Percentiles rank a stretch among this genome's conserved stretches.
Conservation (phyloP, 2,329 filamentous ascomycete species). For the Alternaria solani region DNA sequence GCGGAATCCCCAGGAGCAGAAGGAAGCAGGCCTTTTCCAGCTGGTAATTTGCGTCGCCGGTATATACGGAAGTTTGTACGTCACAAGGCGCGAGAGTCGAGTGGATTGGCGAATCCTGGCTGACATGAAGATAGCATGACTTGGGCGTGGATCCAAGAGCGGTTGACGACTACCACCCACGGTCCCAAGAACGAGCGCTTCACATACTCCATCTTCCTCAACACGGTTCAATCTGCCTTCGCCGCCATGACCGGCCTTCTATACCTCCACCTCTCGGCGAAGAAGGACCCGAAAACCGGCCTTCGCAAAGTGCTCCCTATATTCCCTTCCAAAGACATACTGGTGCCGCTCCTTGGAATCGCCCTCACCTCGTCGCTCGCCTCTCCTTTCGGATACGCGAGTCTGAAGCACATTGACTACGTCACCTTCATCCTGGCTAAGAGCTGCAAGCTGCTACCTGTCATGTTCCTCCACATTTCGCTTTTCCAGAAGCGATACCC, state of each 20-base stretch:
- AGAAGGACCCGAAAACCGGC: conserved; percentile 52
- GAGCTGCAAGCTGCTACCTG: conserved; percentile 97
- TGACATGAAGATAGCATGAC: conserved; percentile 68
- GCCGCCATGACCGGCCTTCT: conserved; percentile 81
- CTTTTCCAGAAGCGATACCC: conserved; percentile 90
- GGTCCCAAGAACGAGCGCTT: conserved; percentile 72
- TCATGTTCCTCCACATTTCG: conserved; percentile 96
- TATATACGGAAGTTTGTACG: conserved; percentile 95
- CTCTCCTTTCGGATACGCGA: conserved; percentile 94
- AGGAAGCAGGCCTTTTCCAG: conserved; percentile 70
- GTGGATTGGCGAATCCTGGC: neutral
- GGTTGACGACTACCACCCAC: conserved; percentile 92
- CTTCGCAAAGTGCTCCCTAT: conserved; percentile 61
- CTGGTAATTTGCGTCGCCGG: conserved; percentile 88
- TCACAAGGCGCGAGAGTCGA: neutral
- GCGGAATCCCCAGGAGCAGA: conserved; percentile 45
- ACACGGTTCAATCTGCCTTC: conserved; percentile 92
- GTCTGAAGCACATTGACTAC: conserved; percentile 93
- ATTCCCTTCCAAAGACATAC: conserved; percentile 78
- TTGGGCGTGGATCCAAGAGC: conserved; percentile 96
- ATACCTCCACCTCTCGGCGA: conserved; percentile 76
- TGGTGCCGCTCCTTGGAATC: conserved; percentile 82
- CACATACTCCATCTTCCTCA: conserved; percentile 92
- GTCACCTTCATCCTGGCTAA: conserved; percentile 98
- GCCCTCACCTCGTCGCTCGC: conserved; percentile 87